Evolutionary conservation across 371 early-diverging fungal genomes (phyloP), one percentile per base, ranked within the genome.

Genomic region (Mycotypha africana): DNA sequence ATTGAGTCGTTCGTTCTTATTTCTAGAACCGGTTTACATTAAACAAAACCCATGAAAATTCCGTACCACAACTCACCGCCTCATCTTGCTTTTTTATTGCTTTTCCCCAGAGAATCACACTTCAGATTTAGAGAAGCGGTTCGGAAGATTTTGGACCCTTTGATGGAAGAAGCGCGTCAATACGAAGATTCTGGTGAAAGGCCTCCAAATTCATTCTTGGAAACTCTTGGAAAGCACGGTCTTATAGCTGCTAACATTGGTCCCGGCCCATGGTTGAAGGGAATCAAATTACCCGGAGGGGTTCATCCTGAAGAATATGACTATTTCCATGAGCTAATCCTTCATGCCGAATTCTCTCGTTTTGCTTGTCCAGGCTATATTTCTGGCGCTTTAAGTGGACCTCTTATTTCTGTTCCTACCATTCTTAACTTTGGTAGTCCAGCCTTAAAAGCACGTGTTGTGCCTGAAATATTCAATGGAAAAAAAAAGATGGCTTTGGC

Each of bases 261-360:
- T 9, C 67, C 67, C 32, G 67, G 67, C 1, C 56, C 60, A 44
- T 56, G 76, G 34, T 14, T 33, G 4, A 33, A 33, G n/a, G 90
- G 67, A 4, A 14, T 33, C 34, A 33, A 33, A 9, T 33, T 33
- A 33, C 78, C 70, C 42, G 78, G 78, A 10, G 74, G 69, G 40
- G 59, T 84, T 20, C 45, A 53, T 2, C 65, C 71, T 6, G 72
- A 62, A 31, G 83, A 86, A 37, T 86, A 71, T 53, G 87, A 89
- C 56, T 63, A 74, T 42, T 91, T 91, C 76, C 88, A 86, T 46
- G 63, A 62, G 49, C 48, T 88, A 38, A 79, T 91, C 51, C 61
- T 88, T 37, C 67, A 74, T 54, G 92, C 89, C 47, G 92, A 91
- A 65, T 53, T 84, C n/a, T 75, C 83, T 37, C 86, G 93, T 26